Conservation (phyloP, 306 rosid genomes). For the Quercus ilex region DNA sequence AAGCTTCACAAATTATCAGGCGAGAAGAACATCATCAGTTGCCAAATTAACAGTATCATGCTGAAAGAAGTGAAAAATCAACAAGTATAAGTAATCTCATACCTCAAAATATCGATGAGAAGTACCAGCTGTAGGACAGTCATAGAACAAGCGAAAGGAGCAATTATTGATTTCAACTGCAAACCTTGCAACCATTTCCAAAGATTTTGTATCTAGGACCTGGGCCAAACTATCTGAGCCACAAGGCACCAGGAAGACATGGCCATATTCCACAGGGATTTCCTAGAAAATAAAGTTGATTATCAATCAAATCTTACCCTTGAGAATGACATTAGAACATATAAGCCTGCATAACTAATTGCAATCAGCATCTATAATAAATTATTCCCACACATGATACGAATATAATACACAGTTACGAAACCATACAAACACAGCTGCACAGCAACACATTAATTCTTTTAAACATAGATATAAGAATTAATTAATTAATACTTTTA, state of each 20-base stretch:
- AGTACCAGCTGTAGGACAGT: constrained; percentile 18
- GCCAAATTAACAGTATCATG: not conserved
- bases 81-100: not conserved
- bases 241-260: constrained; percentile 35
- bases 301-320: not conserved
- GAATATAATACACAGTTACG: too few species aligned
- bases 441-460: too few species aligned
- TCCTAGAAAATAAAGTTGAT: constrained; percentile 6
- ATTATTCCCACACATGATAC: not conserved
- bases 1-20: not conserved
- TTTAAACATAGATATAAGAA: too few species aligned
- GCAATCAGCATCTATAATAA: not conserved
- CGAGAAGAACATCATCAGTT: not conserved
- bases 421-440: too few species aligned
- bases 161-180: constrained; percentile 38
- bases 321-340: not conserved
- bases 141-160: constrained; percentile 37
- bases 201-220: constrained; percentile 22
- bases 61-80: not conserved
- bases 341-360: not conserved
- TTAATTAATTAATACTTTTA: too few species aligned
- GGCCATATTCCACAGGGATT: constrained; percentile 42
- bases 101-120: constrained; percentile 39
- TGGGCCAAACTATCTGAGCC: constrained; percentile 15
- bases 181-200: constrained; percentile 31